Percentiles rank a stretch among this genome's conserved stretches.
Conservation (phyloP, 805 yeast genomes). For the Lipomyces kockii region DNA sequence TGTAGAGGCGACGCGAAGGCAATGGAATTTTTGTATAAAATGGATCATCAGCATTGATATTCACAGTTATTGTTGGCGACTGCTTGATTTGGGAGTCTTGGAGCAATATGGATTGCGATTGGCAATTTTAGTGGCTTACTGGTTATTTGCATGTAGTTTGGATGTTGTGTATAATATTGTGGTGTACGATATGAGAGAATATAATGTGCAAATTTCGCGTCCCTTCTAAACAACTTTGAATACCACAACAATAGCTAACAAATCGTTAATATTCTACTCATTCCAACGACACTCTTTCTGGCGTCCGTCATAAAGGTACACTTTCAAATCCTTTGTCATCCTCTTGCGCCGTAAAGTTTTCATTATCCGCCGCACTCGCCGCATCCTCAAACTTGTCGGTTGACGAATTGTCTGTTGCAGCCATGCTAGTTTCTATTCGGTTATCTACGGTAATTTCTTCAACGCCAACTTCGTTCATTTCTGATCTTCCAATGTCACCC, state of each 20-base stretch:
- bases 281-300: conserved; percentile 6
- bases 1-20: conserved; percentile 28
- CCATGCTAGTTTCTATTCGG: background rate
- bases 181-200: background rate
- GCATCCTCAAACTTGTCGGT: conserved; percentile 26
- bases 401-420: conserved; percentile 9
- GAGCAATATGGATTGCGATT: background rate
- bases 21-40: conserved; percentile 21
- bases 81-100: background rate
- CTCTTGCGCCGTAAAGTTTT: background rate
- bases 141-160: background rate
- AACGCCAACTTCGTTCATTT: background rate
- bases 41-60: background rate
- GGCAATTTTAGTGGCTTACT: background rate
- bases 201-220: background rate
- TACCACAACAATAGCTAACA: background rate
- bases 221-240: background rate
- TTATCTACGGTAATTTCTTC: background rate
- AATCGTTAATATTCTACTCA: background rate
- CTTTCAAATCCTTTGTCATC: conserved; percentile 24
- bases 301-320: conserved; percentile 5
- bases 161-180: background rate
- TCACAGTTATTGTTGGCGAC: background rate
- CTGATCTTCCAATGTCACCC: conserved; percentile 8
- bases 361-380: conserved; percentile 13